A percentile compares a stretch with the other conserved stretches of the same genome.
phyloP scores from a whole-genome alignment of 148 eudicot species.

The Heliosperma pusillum region DNA sequence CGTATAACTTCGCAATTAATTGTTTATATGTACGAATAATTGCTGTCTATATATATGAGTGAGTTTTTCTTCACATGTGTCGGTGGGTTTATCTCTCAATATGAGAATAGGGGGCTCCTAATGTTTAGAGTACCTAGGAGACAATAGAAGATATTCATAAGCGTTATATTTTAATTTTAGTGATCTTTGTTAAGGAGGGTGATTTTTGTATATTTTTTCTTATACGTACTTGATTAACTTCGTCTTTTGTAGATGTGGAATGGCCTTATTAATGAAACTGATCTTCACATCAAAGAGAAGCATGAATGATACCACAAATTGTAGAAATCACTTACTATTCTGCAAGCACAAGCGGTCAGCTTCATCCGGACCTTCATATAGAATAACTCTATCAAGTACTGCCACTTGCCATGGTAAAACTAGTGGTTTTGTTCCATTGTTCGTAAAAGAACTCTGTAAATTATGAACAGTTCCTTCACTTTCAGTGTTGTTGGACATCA shows the following conservation, averaged over 20 bases:
- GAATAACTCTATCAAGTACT: slow-evolving; percentile 70
- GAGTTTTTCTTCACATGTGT: too few relatives aligned
- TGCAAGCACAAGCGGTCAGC: slow-evolving; percentile 76
- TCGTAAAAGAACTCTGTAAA: slow-evolving; percentile 24
- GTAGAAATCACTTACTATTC: slow-evolving; percentile 55
- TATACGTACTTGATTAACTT: too few relatives aligned
- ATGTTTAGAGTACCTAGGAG: too few relatives aligned
- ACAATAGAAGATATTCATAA: background rate
- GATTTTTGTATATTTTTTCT: background rate
- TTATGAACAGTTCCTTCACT: slow-evolving; percentile 26
- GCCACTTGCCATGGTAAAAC: slow-evolving; percentile 78
- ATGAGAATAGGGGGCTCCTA: too few relatives aligned
- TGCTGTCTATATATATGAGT: too few relatives aligned
- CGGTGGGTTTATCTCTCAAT: too few relatives aligned
- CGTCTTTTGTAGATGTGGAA: too few relatives aligned
- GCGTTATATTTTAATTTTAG: background rate
- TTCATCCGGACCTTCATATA: slow-evolving; percentile 83
- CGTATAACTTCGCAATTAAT: too few relatives aligned
- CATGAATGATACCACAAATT: slow-evolving; percentile 1
- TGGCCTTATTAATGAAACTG: too few relatives aligned
- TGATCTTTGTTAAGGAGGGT: background rate
- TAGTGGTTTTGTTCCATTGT: slow-evolving; percentile 31
- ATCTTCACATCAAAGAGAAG: too few relatives aligned
- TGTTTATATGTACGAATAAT: too few relatives aligned
- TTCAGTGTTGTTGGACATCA: slow-evolving; percentile 39